Percentiles rank a stretch among this genome's conserved stretches.
These are phyloP conservation scores for Colletotrichum liaoningense DNA, from an alignment of 2,329 filamentous ascomycete species.

Conservation along the genomic window DNA sequence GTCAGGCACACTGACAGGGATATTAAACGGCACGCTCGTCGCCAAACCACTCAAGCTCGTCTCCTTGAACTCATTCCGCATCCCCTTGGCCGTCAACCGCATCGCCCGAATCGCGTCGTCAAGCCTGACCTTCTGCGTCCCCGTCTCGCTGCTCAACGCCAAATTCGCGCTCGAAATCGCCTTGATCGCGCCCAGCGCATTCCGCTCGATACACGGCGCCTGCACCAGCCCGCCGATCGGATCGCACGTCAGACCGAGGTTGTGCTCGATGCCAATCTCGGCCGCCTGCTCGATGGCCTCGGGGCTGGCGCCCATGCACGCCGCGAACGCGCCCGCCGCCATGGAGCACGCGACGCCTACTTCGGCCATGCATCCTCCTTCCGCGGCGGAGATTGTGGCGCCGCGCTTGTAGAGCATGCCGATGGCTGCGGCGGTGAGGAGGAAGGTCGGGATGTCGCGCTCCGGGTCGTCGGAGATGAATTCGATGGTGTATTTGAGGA, in stretches of 20 bases:
- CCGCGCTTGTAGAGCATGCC: conserved; percentile 66
- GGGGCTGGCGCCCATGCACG: conserved; percentile 62
- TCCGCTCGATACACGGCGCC: conserved; percentile 63
- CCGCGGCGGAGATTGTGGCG: conserved; percentile 62
- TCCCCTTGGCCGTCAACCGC: conserved; percentile 61
- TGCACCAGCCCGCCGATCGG: conserved; percentile 63
- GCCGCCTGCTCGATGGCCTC: conserved; percentile 63
- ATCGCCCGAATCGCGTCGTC: conserved; percentile 64
- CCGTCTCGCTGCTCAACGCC: conserved; percentile 56
- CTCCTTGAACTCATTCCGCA: conserved; percentile 66
- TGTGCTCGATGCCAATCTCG: conserved; percentile 65
- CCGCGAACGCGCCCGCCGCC: conserved; percentile 62
- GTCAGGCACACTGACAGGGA: conserved; percentile 64
- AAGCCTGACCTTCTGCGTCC: conserved; percentile 59
- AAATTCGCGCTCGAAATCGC: conserved; percentile 63
- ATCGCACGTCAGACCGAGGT: conserved; percentile 62
- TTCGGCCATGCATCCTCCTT: conserved; percentile 66
- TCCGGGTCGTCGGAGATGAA: conserved; percentile 63
- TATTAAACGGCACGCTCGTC: conserved; percentile 62
- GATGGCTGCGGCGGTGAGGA: conserved; percentile 61
- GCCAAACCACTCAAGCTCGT: conserved; percentile 61
- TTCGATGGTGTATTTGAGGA: conserved; percentile 62
- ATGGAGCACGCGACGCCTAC: conserved; percentile 64
- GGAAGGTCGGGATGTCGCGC: conserved; percentile 60
- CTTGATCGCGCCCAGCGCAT: conserved; percentile 62